Conservation (phyloP, 1,139 yeast species). For the Hyphopichia buzzinii region DNA sequence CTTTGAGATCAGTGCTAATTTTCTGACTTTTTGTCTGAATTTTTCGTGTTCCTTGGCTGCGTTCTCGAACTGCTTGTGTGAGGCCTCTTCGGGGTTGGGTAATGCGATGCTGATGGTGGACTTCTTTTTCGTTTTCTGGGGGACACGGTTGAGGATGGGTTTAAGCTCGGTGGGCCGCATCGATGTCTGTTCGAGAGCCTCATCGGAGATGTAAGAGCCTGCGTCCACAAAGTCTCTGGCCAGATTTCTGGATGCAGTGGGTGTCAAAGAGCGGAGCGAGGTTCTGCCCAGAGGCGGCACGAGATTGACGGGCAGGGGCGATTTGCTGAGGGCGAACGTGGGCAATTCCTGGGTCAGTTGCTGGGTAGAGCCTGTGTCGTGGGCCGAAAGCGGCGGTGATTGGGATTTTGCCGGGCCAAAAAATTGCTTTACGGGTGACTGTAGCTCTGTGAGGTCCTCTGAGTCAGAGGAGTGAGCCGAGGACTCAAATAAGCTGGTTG, state of each 20-base stretch:
- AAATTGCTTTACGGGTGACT: conserved; percentile 2
- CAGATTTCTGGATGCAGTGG: neutral
- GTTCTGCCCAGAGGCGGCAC: neutral
- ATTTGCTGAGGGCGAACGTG: neutral
- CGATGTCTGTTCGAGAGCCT: neutral
- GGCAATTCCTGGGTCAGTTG: conserved; percentile 4
- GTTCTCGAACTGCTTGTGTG: conserved; percentile 3
- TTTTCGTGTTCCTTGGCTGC: conserved; percentile 21
- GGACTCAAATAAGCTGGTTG: neutral
- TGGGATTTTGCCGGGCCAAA: neutral
- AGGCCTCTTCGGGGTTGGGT: conserved; percentile 13
- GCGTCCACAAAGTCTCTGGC: neutral
- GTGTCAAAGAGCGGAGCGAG: no score
- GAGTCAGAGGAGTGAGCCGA: neutral
- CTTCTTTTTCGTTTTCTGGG: conserved; percentile 9
- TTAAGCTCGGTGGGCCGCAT: conserved; percentile 9
- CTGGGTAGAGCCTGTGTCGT: no score
- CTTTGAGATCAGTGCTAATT: conserved; percentile 23
- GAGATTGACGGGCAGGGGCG: neutral
- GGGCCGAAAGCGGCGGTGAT: neutral
- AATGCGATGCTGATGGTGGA: conserved; percentile 11
- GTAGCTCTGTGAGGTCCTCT: neutral
- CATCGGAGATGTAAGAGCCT: neutral
- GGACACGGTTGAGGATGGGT: neutral
- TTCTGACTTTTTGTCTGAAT: conserved; percentile 20